Evolutionary conservation across 2,329 filamentous ascomycete genomes (phyloP).

Genomic region (Trichoderma sp.): DNA sequence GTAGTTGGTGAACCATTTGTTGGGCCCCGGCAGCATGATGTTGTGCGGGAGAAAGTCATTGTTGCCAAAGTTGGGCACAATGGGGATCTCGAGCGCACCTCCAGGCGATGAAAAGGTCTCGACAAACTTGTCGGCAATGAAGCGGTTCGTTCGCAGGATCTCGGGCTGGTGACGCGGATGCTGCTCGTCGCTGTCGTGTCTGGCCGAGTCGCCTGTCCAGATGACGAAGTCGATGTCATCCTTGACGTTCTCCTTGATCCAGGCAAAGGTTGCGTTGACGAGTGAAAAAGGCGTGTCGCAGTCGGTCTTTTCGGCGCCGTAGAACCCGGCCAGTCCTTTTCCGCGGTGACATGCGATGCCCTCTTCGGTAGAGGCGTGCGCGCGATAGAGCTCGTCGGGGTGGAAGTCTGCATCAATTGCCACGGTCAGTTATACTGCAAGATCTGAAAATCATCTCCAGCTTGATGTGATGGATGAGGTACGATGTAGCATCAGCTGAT

Average conservation of each 20-base stretch:
- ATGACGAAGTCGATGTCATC: conserved; percentile 85
- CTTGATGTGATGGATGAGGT: conserved; percentile 3
- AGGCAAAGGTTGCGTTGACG: conserved; percentile 85
- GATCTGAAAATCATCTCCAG: not conserved
- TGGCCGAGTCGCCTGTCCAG: conserved; percentile 89
- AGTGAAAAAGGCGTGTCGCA: conserved; percentile 84
- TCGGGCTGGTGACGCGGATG: conserved; percentile 74
- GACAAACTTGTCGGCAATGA: conserved; percentile 74
- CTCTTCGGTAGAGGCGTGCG: conserved; percentile 70
- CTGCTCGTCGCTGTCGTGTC: conserved; percentile 84
- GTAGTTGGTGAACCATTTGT: conserved; percentile 80
- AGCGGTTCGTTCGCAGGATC: conserved; percentile 75
- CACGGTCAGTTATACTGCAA: conserved; percentile 14
- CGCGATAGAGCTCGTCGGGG: conserved; percentile 83
- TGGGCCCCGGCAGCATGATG: conserved; percentile 82
- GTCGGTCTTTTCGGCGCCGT: conserved; percentile 82
- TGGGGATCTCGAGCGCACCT: conserved; percentile 67
- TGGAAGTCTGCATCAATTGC: conserved; percentile 72
- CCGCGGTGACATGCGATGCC: conserved; percentile 77
- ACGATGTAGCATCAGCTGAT: conserved; percentile 4
- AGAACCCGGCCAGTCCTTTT: conserved; percentile 74
- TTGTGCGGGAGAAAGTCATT: conserved; percentile 98
- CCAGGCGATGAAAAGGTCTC: conserved; percentile 69
- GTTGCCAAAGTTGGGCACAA: conserved; percentile 91
- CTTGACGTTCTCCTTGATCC: conserved; percentile 77